A percentile compares a stretch with the other conserved stretches of the same genome.
Evolutionary conservation across 352 stramenopile genomes (phyloP).

Genomic region (Phytophthora fragariae): DNA sequence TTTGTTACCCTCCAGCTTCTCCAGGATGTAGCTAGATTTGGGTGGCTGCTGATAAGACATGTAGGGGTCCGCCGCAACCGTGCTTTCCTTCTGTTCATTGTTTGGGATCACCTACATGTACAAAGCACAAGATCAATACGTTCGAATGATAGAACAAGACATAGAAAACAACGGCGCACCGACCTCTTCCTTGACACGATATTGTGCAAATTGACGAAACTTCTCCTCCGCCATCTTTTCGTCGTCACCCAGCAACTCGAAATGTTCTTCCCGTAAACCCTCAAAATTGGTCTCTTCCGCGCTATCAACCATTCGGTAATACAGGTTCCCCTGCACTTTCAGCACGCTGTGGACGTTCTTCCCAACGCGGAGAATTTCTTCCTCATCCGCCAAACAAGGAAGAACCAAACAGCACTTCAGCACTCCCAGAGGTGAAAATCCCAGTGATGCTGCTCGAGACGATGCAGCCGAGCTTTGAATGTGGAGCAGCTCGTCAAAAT

Average conservation of each 20-base stretch:
- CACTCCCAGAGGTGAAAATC: slow-evolving; percentile 45
- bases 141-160: background rate
- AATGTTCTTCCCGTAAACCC: slow-evolving; percentile 9
- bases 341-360: slow-evolving; percentile 74
- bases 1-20: slow-evolving; percentile 40
- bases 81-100: slow-evolving; percentile 10
- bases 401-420: slow-evolving; percentile 79
- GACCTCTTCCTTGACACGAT: slow-evolving; percentile 58
- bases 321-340: slow-evolving; percentile 71
- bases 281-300: background rate
- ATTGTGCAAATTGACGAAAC: slow-evolving; percentile 71
- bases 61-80: slow-evolving; percentile 54
- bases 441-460: slow-evolving; percentile 42
- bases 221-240: slow-evolving; percentile 72
- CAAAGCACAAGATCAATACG: background rate
- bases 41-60: slow-evolving; percentile 70
- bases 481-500: slow-evolving; percentile 86
- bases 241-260: slow-evolving; percentile 54
- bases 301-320: slow-evolving; percentile 58
- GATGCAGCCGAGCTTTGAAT: slow-evolving; percentile 58
- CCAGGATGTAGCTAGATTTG: slow-evolving; percentile 64
- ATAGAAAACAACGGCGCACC: slow-evolving; percentile 52
- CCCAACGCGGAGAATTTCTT: slow-evolving; percentile 80
- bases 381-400: slow-evolving; percentile 57
- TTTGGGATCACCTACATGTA: background rate